Evolutionary conservation across 2,329 filamentous ascomycete genomes (phyloP).

Genomic region (Colletotrichum eleusines): DNA sequence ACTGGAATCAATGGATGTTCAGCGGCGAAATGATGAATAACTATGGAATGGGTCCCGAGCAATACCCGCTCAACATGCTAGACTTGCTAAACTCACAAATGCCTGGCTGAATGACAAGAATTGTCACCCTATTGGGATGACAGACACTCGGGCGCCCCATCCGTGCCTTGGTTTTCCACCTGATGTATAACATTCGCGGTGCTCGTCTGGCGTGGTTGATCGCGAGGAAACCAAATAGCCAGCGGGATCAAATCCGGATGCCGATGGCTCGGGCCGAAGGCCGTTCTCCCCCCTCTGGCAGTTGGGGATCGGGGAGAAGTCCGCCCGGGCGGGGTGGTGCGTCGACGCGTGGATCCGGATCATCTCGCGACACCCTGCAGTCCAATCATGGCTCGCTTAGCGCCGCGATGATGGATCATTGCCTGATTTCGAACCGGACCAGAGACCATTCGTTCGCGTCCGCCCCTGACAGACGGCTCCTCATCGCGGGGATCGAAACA

Average conservation of each 20-base stretch:
- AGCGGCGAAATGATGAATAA: conserved; percentile 43
- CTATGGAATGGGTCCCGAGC: conserved; percentile 39
- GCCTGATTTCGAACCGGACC: background rate
- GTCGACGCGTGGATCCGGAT: conserved; percentile 16
- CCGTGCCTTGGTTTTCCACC: conserved; percentile 4
- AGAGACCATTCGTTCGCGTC: conserved; percentile 5
- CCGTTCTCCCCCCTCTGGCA: conserved; percentile 1
- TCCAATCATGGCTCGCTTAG: conserved; percentile 24
- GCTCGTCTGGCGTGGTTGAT: background rate
- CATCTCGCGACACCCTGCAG: conserved; percentile 6
- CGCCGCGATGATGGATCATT: conserved; percentile 1
- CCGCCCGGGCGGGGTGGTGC: background rate
- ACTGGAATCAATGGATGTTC: conserved; percentile 49
- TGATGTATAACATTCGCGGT: conserved; percentile 22
- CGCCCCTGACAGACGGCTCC: conserved; percentile 8
- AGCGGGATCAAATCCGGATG: conserved; percentile 23
- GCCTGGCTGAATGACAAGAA: conserved; percentile 43
- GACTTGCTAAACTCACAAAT: conserved; percentile 47
- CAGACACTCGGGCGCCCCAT: background rate
- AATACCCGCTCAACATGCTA: conserved; percentile 45
- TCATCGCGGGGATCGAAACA: conserved; percentile 14
- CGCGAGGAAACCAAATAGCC: background rate
- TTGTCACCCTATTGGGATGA: conserved; percentile 11
- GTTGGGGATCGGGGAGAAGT: conserved; percentile 21
- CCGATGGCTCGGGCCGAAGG: conserved; percentile 12